Evolutionary conservation across 441 rosid species (phyloP), one percentile per base, ranked within the genome.

Genomic region (Daphne laureola): DNA sequence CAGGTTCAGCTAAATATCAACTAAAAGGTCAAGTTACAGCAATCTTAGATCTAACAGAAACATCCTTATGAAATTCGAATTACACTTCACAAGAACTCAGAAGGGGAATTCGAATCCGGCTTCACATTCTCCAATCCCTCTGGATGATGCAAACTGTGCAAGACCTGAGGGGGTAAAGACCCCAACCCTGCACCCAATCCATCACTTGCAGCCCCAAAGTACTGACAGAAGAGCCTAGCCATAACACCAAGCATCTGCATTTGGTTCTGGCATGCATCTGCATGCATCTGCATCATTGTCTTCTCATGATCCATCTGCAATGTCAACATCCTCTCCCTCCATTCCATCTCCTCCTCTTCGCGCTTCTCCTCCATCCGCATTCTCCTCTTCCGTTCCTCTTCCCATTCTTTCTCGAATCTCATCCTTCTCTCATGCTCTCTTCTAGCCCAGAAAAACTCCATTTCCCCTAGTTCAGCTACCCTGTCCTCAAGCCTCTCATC

Each of bases 331-430:
- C 72, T 72, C 71, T 77, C 87, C 77, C 71, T 73, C 94, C 90
- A 80, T 12, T 82, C 85, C 87, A 85, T 86, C 73, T 83, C 90
- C 53, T 86, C 94, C 60, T 82, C 84, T 68, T 82, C 87, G 59
- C 78, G 73, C 71, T 72, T 77, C 74, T 78, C 87, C 64, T 80
- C 85, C 72, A 75, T 61, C 52, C 67, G 68, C 74, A 70, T 70
- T 73, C 84, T 78, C 72, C 68, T 66, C 51, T 62, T 62, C 60
- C 74, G 64, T 67, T 80, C 84, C 58, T 80, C 84, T 5, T 60
- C 68, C 49, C 78, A 57, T 54, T 80, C 84, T 62, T 63, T 54
- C 56, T 78, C 83, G 12, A 74, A 42, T 61, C 80, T 80, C 53
- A 62, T 51, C 53, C 78, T 63, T 60, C 77, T 73, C 53, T 75